These are phyloP conservation scores for Pleurotus djamor DNA, from an alignment of 768 basidiomycete genomes.

Conservation along the genomic window DNA sequence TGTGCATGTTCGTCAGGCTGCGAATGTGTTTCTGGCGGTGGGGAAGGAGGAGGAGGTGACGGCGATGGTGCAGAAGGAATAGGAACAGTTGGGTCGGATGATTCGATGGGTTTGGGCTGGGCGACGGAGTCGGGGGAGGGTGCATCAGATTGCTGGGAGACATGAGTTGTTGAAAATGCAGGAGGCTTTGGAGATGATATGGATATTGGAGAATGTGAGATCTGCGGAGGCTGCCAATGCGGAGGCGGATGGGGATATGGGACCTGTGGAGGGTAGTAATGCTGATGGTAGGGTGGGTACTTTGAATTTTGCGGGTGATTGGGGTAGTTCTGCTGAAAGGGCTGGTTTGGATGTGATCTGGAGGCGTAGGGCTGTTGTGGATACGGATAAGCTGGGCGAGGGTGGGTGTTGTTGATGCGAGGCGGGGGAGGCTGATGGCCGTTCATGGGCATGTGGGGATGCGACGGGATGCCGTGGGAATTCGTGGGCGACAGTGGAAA, in stretches of 20 bases:
- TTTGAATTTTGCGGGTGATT: conserved; percentile 27
- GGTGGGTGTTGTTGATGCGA: conserved; percentile 29
- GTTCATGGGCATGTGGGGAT: conserved; percentile 8
- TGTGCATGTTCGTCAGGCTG: not conserved
- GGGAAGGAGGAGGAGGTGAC: not conserved
- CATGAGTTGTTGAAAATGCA: conserved; percentile 34
- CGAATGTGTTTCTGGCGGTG: not conserved
- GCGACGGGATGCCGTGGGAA: conserved; percentile 22
- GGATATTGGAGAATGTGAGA: conserved; percentile 15
- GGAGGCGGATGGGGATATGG: conserved; percentile 35
- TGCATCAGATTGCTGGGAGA: not conserved
- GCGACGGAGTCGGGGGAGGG: not conserved
- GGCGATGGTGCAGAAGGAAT: not conserved
- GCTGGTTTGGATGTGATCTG: conserved; percentile 26
- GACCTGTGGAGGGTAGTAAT: conserved; percentile 28
- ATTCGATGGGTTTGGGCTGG: not conserved
- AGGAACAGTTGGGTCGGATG: not conserved
- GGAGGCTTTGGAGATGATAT: conserved; percentile 65
- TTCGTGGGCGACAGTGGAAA: conserved; percentile 29
- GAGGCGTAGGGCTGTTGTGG: conserved; percentile 26
- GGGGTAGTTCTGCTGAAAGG: conserved; percentile 34
- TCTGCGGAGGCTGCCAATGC: not conserved
- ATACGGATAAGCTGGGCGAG: conserved; percentile 25
- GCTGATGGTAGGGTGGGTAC: conserved; percentile 18
- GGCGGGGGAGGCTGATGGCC: conserved; percentile 28